These are phyloP conservation scores for Fusarium azukiicola DNA, from an alignment of 2,329 filamentous ascomycete species.

Conservation along the genomic window DNA sequence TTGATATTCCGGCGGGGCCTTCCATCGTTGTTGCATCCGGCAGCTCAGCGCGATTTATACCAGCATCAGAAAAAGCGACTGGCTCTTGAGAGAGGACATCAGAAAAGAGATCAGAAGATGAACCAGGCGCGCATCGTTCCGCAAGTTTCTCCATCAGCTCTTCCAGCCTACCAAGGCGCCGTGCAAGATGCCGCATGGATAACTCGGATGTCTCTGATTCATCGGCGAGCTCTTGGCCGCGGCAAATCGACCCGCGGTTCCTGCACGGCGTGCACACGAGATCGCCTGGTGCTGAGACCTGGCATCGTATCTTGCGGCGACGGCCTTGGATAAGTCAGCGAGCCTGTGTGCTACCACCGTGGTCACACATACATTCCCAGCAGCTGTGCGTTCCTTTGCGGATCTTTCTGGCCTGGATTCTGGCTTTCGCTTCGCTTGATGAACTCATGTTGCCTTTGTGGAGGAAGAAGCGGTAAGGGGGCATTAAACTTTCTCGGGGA, in stretches of 20 bases:
- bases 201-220: neutral
- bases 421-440: no score
- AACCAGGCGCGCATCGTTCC: neutral
- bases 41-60: neutral
- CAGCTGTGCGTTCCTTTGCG: neutral
- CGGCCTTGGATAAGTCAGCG: neutral
- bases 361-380: neutral
- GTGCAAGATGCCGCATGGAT: neutral
- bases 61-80: neutral
- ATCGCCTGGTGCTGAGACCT: neutral
- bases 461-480: no score
- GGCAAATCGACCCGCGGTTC: neutral
- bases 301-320: neutral
- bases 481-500: no score
- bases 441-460: no score
- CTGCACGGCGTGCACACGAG: neutral
- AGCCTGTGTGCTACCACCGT: neutral
- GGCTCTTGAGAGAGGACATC: neutral
- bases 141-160: constrained; percentile 1
- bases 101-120: no score
- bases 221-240: neutral
- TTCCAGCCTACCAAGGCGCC: neutral
- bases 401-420: neutral
- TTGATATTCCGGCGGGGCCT: no score
- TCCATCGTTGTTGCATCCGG: no score